Evolutionary conservation across 768 basidiomycete genomes (phyloP), one percentile per base, ranked within the genome.

Genomic region (Boletus pseudopeckii): DNA sequence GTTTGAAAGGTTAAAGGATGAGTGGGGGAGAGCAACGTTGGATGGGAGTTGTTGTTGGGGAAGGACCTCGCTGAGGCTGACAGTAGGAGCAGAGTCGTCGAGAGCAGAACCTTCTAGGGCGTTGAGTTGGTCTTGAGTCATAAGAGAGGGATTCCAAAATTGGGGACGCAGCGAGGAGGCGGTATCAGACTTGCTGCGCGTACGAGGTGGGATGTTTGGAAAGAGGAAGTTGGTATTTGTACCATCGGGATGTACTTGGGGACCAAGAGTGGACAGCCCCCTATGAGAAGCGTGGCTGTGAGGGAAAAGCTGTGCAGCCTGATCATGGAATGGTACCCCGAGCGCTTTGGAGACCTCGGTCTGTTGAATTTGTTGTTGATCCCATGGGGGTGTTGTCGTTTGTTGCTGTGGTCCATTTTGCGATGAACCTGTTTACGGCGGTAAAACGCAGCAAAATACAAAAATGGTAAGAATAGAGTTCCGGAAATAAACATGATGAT

Each of bases 111-210:
- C 62, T 48, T 74, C 69, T 39, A 72, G 63, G 53, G 64, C 63
- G 55, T 60, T 45, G n/a, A 71, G 60, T 26, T 67, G 70, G n/a
- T 72, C 71, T 59, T 69, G 73, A 9, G 67, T 67, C 70, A 73
- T 72, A 52, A 63, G 73, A 5, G 71, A 52, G 45, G 69, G 52
- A 50, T 79, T 75, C 84, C 84, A 84, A 42, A 78, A 64, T 1
- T 78, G 80, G 15, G 79, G 78, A 51, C 84, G 80, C 4, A 80
- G 72, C 40, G 69, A 68, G 45, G 69, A 41, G 39, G 80, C 74
- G 0, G 81, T 78, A 43, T 86, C 85, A 2, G 83, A 83, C 60
- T 84, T 80, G 68, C 82, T 84, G 48, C 85, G 75, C 22, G 73
- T 70, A 34, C 83, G 77, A 34, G 70, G 68, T 67, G 71, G 68